phyloP scores from a whole-genome alignment of 192 early-diverging fungal species.

The Podila horticola region DNA sequence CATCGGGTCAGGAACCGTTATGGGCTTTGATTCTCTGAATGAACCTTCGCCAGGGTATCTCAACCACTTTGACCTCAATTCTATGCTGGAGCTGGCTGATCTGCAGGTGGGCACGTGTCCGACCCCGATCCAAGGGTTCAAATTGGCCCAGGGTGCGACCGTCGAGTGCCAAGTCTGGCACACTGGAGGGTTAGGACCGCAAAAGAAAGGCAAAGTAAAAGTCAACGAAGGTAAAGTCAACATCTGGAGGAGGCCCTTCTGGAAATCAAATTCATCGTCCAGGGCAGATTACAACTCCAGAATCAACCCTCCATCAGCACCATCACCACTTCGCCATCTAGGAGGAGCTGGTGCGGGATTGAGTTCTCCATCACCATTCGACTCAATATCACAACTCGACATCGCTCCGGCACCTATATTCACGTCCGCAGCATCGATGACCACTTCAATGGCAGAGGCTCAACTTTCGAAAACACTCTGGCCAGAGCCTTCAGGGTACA shows the following conservation, averaged over 20 bases:
- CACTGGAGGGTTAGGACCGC: slow-evolving; percentile 58
- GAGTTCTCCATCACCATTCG: slow-evolving; percentile 1
- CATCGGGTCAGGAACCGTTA: slow-evolving; percentile 40
- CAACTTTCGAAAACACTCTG: slow-evolving; percentile 51
- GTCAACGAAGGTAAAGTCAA: slow-evolving; percentile 52
- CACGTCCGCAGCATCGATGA: neutral
- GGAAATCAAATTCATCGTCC: slow-evolving; percentile 6
- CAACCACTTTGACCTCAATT: slow-evolving; percentile 50
- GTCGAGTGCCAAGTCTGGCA: slow-evolving; percentile 57
- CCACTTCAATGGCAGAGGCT: slow-evolving; percentile 36
- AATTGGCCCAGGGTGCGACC: slow-evolving; percentile 55
- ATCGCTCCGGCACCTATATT: slow-evolving; percentile 6
- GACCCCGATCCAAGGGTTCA: slow-evolving; percentile 60
- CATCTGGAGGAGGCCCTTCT: slow-evolving; percentile 39
- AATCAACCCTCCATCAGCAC: slow-evolving; percentile 4
- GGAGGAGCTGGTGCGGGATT: neutral
- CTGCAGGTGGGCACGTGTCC: slow-evolving; percentile 61
- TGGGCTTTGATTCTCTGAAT: slow-evolving; percentile 67
- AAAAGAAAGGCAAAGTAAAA: slow-evolving; percentile 39
- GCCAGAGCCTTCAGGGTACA: slow-evolving; percentile 51
- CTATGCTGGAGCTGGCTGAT: slow-evolving; percentile 53
- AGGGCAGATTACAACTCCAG: neutral
- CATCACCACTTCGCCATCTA: slow-evolving; percentile 1
- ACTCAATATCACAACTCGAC: slow-evolving; percentile 23
- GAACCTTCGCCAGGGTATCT: slow-evolving; percentile 64